Evolutionary conservation across 805 yeast genomes (phyloP), one percentile per base, ranked within the genome.

Genomic region (Ogataea polymorpha): DNA sequence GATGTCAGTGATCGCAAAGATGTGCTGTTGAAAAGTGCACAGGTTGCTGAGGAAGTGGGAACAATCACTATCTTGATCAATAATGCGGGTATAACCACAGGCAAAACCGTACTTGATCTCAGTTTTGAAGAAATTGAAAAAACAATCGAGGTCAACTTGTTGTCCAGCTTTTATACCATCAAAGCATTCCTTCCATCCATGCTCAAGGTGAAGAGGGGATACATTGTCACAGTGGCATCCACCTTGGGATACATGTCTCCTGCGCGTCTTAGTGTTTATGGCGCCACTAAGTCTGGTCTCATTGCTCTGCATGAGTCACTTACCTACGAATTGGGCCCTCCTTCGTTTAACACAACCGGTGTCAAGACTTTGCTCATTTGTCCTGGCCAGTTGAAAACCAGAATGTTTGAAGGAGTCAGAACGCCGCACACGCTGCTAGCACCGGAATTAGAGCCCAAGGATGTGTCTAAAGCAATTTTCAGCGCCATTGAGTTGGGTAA

Each of bases 201-300:
- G 91, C 47, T 86, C 2, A 58, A 50, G 15, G 45, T 57, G 15
- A 67, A 71, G 42, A 66, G 91, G 32, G 96, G 97, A 0, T 85
- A 80, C 57, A 71, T 91, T 15, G 79, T 90, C 23, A 86, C 89
- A 2, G 69, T 91, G 28, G 87, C 95, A 0, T 87, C 96, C 0
- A 89, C 86, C 0, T 67, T 91, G 40, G 97, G 96, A 0, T 80
- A 82, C 48, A 72, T 86, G 70, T 74, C 93, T 0, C 97, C 97
- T 0, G 90, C 95, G 8, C 70, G 83, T 16, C 68, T 87, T 42
- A 68, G 81, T 32, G 85, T 85, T 0, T 91, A 91, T 56, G 96
- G 96, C 0, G 96, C 97, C 0, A 77, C 95, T 12, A 91, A 91
- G 59, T 82, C 95, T 0, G 97, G 95, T 0, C 62, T 87, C 21